Base-by-base conservation (phyloP, 768 basidiomycete species). In the Suillus occidentalis region DNA sequence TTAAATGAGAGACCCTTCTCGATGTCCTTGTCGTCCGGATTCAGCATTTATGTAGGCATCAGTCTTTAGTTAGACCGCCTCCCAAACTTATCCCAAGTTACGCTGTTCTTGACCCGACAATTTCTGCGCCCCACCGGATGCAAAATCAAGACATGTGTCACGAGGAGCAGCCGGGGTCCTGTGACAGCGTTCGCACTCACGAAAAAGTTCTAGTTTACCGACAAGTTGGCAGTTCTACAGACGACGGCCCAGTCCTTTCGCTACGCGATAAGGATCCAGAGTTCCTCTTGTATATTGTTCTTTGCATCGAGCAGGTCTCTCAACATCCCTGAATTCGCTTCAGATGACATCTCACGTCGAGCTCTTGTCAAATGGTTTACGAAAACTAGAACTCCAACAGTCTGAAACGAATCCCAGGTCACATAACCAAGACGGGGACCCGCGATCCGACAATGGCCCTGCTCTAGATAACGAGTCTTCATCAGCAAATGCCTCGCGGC, bases 331-430 rank as follows among this genome's bases (percentile, higher is more conserved):
- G 25, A 50, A 25, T 63, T 70, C 61, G 67, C 45, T 67, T 62
- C 67, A 67, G 65, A 77, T 70, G 71, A 34, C 67, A 56, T 72
- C 78, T 61, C 79, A 83, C 69, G 68, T 76, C 63, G 74, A 79
- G 36, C 75, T 77, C 43, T 77, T 88, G 67, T 78, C 82, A 10
- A 74, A 82, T 61, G 79, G 78, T 67, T 78, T 88, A 60, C 79
- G 80, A 59, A 78, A 80, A 63, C 82, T 88, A 31, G 78, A 84
- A 70, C 65, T 75, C n/a, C 67, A 76, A 18, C 72, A 76, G 50
- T 62, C 71, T 7, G 39, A 61, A 36, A 31, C 63, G 20, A 63
- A 64, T 25, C 28, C 65, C 14, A 45, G 50, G 14, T 56, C 65
- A 42, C 57, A 50, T 50, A 63, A 65, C 42, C 43, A 62, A 7